A percentile compares a stretch with the other conserved stretches of the same genome.
Evolutionary conservation across 441 rosid genomes (phyloP).

Genomic region (Manihot esculenta): DNA sequence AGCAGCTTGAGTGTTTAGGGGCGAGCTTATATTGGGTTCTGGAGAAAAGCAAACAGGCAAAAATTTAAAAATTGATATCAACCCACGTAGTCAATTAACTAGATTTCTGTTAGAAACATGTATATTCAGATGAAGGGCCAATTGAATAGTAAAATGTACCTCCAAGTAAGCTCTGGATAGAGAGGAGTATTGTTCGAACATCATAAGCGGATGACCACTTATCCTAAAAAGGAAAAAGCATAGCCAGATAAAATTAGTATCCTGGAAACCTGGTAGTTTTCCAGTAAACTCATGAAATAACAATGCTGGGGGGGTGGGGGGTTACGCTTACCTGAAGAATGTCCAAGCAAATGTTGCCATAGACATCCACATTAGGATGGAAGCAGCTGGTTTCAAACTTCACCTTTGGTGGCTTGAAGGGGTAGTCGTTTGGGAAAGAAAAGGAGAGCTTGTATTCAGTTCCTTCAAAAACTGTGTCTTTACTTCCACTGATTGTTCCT

Average conservation of each 20-base stretch:
- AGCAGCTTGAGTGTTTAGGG: conserved; percentile 93
- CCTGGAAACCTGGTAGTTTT: not conserved
- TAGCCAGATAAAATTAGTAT: not conserved
- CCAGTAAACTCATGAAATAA: too few relatives aligned
- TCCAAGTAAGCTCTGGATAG: conserved; percentile 94
- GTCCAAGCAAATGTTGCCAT: conserved; percentile 90
- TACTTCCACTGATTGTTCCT: conserved; percentile 92
- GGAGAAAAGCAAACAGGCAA: conserved; percentile 14
- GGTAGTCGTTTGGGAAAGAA: conserved; percentile 83
- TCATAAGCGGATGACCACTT: conserved; percentile 99
- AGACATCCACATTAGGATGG: conserved; percentile 90
- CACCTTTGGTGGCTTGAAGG: conserved; percentile 90
- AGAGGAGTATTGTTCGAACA: conserved; percentile 78
- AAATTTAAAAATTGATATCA: not conserved
- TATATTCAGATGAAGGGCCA: not conserved
- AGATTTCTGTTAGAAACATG: too few relatives aligned
- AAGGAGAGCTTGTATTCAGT: conserved; percentile 84
- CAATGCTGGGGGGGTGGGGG: too few relatives aligned
- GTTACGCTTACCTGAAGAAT: conserved; percentile 80
- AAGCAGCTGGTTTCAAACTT: conserved; percentile 92
- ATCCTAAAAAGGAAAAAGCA: conserved; percentile 52
- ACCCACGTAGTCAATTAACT: too few relatives aligned
- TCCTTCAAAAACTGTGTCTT: conserved; percentile 93
- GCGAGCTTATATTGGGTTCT: conserved; percentile 96
- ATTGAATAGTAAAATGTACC: conserved; percentile 36